phyloP scores from a whole-genome alignment of 768 basidiomycete genomes.

The Mycena haematopus region DNA sequence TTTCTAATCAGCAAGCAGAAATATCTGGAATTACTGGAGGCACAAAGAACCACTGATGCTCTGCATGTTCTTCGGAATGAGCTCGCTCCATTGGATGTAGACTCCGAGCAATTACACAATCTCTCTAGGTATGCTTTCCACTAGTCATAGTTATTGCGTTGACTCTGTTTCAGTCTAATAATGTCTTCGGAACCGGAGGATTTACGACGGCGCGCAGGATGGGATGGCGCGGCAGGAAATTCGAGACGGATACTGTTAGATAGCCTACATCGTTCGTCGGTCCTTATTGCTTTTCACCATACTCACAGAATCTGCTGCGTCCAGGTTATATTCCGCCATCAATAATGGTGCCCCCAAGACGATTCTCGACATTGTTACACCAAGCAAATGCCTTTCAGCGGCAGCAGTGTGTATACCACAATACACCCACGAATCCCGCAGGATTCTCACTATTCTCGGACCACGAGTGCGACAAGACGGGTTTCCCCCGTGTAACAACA shows the following conservation, averaged over 20 bases:
- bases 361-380: constrained; percentile 82
- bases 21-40: constrained; percentile 91
- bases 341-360: constrained; percentile 91
- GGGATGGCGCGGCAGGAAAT: constrained; percentile 87
- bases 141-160: constrained; percentile 20
- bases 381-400: constrained; percentile 87
- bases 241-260: constrained; percentile 81
- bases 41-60: constrained; percentile 78
- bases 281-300: not conserved
- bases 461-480: constrained; percentile 79
- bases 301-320: constrained; percentile 8
- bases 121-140: constrained; percentile 75
- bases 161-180: constrained; percentile 64
- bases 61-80: constrained; percentile 87
- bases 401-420: constrained; percentile 87
- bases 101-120: constrained; percentile 82
- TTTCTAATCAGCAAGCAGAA: constrained; percentile 95
- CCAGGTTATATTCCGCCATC: constrained; percentile 89
- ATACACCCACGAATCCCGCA: constrained; percentile 59
- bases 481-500: constrained; percentile 87
- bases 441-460: constrained; percentile 88
- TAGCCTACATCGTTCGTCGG: constrained; percentile 77
- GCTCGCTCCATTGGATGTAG: constrained; percentile 80
- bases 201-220: constrained; percentile 76
- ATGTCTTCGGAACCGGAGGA: constrained; percentile 92